A percentile compares a stretch with the other conserved stretches of the same genome.
These are phyloP conservation scores for Rhodotorula babjevae DNA, from an alignment of 768 basidiomycete species.

Conservation along the genomic window DNA sequence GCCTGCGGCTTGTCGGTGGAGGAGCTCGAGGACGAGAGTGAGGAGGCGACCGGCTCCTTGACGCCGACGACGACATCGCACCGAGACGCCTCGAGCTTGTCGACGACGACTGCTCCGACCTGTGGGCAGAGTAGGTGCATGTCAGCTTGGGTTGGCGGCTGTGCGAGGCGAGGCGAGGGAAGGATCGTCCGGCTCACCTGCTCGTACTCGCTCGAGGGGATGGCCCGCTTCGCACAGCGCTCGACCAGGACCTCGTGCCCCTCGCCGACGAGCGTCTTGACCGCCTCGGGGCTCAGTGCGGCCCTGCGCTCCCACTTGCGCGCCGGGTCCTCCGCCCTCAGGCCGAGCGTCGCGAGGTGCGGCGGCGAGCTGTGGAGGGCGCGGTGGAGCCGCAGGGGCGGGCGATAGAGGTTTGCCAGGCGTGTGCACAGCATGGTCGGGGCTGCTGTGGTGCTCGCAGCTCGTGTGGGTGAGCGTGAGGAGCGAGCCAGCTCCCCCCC, in stretches of 20 bases:
- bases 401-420: background rate
- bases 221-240: slow-evolving; percentile 70
- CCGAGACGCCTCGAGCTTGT: slow-evolving; percentile 55
- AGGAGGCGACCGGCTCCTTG: slow-evolving; percentile 70
- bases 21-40: background rate
- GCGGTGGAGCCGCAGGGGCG: background rate
- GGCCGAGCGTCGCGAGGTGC: slow-evolving; percentile 49
- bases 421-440: background rate
- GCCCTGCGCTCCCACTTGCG: slow-evolving; percentile 83
- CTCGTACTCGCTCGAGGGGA: slow-evolving; percentile 59
- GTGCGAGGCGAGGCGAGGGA: background rate
- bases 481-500: background rate
- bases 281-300: slow-evolving; percentile 72
- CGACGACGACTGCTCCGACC: slow-evolving; percentile 70
- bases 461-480: background rate
- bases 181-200: slow-evolving; percentile 52
- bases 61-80: slow-evolving; percentile 74
- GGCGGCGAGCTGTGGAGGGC: background rate
- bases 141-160: background rate
- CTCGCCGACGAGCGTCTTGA: slow-evolving; percentile 59
- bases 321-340: slow-evolving; percentile 69
- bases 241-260: slow-evolving; percentile 68
- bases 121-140: slow-evolving; percentile 43
- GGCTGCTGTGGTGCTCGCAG: too few relatives aligned
- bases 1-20: slow-evolving; percentile 46